phyloP scores from a whole-genome alignment of 352 stramenopile genomes.

The Globisporangium emineosum region DNA sequence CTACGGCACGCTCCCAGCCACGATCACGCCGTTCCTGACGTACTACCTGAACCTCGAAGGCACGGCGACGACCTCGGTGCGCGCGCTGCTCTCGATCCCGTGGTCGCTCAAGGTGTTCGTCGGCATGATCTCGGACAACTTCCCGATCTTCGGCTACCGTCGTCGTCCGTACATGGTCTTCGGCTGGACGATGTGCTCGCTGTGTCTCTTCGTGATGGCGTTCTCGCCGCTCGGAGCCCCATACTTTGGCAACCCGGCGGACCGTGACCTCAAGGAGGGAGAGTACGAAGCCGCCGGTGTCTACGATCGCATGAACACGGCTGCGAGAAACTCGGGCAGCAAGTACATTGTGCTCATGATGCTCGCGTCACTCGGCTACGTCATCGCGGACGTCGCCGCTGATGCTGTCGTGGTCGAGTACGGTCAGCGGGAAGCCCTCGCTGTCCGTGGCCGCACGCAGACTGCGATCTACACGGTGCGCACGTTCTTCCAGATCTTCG shows the following conservation, averaged over 20 bases:
- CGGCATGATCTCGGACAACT: slow-evolving; percentile 43
- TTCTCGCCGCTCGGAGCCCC: slow-evolving; percentile 30
- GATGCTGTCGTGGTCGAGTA: slow-evolving; percentile 55
- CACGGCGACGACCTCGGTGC: background rate
- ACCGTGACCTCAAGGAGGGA: slow-evolving; percentile 25
- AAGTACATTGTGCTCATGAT: slow-evolving; percentile 50
- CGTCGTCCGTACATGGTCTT: background rate
- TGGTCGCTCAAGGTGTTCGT: background rate
- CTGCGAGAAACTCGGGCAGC: slow-evolving; percentile 24
- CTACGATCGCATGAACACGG: slow-evolving; percentile 24
- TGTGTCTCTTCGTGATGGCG: slow-evolving; percentile 43
- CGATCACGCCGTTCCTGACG: background rate
- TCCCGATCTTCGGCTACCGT: slow-evolving; percentile 33
- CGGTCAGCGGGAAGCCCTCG: slow-evolving; percentile 41
- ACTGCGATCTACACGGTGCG: slow-evolving; percentile 47
- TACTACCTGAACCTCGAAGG: background rate
- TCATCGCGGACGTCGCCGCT: slow-evolving; percentile 42
- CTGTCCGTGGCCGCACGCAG: slow-evolving; percentile 40
- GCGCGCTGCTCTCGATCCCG: background rate
- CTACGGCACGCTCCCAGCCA: background rate
- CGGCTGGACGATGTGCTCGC: slow-evolving; percentile 19
- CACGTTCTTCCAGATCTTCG: slow-evolving; percentile 35
- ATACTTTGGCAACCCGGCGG: slow-evolving; percentile 32
- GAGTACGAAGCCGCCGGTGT: slow-evolving; percentile 17
- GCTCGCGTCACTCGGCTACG: slow-evolving; percentile 41